Conservation (phyloP, 805 yeast genomes). For the Spathaspora hagerdaliae region DNA sequence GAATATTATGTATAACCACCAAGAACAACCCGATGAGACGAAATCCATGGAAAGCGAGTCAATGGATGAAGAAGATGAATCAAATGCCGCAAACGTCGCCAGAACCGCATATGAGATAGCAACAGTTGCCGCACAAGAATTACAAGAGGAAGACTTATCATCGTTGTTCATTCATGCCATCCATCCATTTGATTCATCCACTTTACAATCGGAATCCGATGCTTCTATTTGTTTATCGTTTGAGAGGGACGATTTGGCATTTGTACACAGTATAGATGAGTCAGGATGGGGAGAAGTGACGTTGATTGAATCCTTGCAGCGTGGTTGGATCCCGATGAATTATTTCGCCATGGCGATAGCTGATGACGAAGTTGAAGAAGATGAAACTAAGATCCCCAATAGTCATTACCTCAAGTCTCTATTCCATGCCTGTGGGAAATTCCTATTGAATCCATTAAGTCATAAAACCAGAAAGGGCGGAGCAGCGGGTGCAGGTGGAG, state of each 20-base stretch:
- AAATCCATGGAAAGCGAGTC: background rate
- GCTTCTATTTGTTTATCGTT: conserved; percentile 72
- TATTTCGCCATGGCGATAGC: conserved; percentile 53
- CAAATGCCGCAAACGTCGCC: conserved; percentile 1
- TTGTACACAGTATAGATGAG: conserved; percentile 73
- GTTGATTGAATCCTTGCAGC: conserved; percentile 51
- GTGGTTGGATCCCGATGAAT: conserved; percentile 88
- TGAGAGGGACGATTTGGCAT: conserved; percentile 64
- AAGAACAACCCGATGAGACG: background rate
- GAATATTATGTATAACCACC: too few relatives aligned
- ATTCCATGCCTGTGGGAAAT: conserved; percentile 61
- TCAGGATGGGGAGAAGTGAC: conserved; percentile 91
- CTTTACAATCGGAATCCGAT: conserved; percentile 62
- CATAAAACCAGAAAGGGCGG: conserved; percentile 30
- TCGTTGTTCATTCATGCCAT: conserved; percentile 54
- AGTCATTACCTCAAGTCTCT: conserved; percentile 52
- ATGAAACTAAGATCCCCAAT: conserved; percentile 29
- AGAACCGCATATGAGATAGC: background rate
- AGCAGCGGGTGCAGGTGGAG: too few relatives aligned
- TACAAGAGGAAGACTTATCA: conserved; percentile 44
- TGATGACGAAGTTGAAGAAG: conserved; percentile 25
- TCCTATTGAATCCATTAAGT: conserved; percentile 60
- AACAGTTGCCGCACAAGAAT: conserved; percentile 1
- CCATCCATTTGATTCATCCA: conserved; percentile 54
- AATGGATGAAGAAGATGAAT: background rate